A percentile compares a stretch with the other conserved stretches of the same genome.
phyloP scores from a whole-genome alignment of 2,329 filamentous ascomycete genomes.

The Exophiala xenobiotica region DNA sequence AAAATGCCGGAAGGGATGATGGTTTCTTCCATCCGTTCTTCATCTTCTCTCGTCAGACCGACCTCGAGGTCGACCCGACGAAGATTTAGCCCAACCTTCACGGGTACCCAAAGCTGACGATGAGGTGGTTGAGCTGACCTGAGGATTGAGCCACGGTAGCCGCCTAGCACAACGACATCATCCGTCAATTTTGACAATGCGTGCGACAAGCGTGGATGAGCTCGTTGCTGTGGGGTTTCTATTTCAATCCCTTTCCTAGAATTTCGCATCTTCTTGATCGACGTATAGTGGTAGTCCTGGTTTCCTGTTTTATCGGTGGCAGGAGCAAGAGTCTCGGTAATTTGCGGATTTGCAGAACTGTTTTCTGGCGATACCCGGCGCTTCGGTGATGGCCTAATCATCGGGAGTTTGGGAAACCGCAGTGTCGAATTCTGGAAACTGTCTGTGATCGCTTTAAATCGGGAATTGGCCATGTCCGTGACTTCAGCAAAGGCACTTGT shows the following conservation, averaged over 20 bases:
- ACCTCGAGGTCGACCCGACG: conserved; percentile 90
- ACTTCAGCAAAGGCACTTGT: conserved; percentile 78
- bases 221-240: conserved; percentile 32
- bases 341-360: not conserved
- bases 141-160: conserved; percentile 86
- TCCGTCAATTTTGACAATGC: conserved; percentile 71
- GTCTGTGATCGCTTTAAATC: conserved; percentile 86
- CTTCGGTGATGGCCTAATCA: conserved; percentile 32
- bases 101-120: conserved; percentile 88
- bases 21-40: conserved; percentile 76
- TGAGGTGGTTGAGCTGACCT: conserved; percentile 78
- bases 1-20: conserved; percentile 86
- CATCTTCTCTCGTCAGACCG: conserved; percentile 75
- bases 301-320: not conserved
- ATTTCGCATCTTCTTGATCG: conserved; percentile 15
- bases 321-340: not conserved
- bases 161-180: conserved; percentile 84
- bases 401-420: conserved; percentile 55
- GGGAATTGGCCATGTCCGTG: conserved; percentile 80
- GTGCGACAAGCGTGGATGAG: conserved; percentile 53
- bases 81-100: conserved; percentile 88
- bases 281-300: conserved; percentile 9
- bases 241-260: conserved; percentile 13
- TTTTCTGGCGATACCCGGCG: conserved; percentile 3
- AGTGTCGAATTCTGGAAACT: conserved; percentile 81